Conservation (phyloP, 192 early-diverging fungal species). For the Powellomyces hirtus region DNA sequence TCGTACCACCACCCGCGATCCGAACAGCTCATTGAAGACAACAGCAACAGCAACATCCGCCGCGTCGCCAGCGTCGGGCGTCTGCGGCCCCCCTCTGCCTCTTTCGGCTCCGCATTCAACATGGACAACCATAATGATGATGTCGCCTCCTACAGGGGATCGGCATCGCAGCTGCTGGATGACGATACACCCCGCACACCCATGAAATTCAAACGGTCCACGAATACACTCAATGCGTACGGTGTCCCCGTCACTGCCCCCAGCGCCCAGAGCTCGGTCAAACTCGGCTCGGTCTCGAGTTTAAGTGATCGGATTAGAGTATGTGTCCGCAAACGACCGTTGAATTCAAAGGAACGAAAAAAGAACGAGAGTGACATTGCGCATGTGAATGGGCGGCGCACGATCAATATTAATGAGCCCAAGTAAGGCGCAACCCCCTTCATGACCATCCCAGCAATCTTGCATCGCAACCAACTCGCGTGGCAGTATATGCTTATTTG, state of each 20-base stretch:
- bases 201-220: conserved; percentile 5
- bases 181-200: conserved; percentile 9
- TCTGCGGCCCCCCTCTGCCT: not conserved
- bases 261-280: conserved; percentile 5
- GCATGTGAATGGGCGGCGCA: conserved; percentile 59
- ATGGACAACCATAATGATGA: not conserved
- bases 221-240: conserved; percentile 67
- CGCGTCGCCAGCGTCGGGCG: not conserved
- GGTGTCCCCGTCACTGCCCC: conserved; percentile 56
- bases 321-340: conserved; percentile 92
- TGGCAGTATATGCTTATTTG: too few relatives aligned
- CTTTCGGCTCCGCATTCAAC: not conserved
- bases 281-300: conserved; percentile 39
- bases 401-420: conserved; percentile 86
- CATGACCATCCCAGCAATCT: too few relatives aligned
- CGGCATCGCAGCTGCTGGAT: too few relatives aligned
- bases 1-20: not conserved
- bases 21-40: not conserved
- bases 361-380: conserved; percentile 85
- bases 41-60: not conserved
- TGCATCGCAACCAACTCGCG: too few relatives aligned
- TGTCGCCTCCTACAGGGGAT: too few relatives aligned
- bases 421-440: too few relatives aligned
- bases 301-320: conserved; percentile 89
- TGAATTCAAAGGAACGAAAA: conserved; percentile 83